phyloP scores from a whole-genome alignment of 352 stramenopile species.

The Thraustotheca clavata region DNA sequence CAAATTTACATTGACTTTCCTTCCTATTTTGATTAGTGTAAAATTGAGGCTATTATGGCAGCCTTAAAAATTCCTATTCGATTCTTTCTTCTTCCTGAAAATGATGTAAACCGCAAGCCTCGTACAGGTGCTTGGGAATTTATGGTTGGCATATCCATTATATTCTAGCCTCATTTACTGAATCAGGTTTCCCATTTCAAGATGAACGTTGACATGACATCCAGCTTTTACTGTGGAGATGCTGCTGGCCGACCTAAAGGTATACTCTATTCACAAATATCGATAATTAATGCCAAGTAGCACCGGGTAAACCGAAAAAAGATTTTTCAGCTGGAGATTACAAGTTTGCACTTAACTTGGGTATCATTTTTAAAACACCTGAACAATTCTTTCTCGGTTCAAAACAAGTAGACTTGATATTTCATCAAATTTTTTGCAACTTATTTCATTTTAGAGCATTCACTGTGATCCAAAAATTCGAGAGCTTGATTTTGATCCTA shows the following conservation, averaged over 20 bases:
- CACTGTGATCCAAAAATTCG: conserved; percentile 41
- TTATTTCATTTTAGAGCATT: conserved; percentile 17
- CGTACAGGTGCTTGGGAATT: conserved; percentile 54
- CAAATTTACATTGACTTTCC: background rate
- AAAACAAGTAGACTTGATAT: conserved; percentile 27
- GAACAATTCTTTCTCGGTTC: conserved; percentile 71
- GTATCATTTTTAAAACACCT: conserved; percentile 69
- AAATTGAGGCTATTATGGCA: conserved; percentile 52
- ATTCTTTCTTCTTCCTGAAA: conserved; percentile 57
- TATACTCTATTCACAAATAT: background rate
- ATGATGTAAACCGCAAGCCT: conserved; percentile 75
- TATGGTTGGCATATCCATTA: conserved; percentile 29
- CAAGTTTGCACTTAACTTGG: conserved; percentile 84
- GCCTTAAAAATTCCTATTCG: conserved; percentile 59
- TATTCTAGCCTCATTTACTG: background rate
- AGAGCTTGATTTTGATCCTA: conserved; percentile 68
- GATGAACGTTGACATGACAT: conserved; percentile 32
- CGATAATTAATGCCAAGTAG: background rate
- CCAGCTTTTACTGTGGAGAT: conserved; percentile 78
- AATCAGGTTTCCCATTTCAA: background rate
- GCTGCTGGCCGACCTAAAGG: conserved; percentile 58
- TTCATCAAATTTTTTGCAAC: background rate
- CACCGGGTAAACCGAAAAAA: conserved; percentile 43
- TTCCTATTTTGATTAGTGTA: conserved; percentile 28
- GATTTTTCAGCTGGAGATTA: conserved; percentile 83